Base-by-base conservation (phyloP, 345 rosid genomes). In the Aurinia saxatilis region DNA sequence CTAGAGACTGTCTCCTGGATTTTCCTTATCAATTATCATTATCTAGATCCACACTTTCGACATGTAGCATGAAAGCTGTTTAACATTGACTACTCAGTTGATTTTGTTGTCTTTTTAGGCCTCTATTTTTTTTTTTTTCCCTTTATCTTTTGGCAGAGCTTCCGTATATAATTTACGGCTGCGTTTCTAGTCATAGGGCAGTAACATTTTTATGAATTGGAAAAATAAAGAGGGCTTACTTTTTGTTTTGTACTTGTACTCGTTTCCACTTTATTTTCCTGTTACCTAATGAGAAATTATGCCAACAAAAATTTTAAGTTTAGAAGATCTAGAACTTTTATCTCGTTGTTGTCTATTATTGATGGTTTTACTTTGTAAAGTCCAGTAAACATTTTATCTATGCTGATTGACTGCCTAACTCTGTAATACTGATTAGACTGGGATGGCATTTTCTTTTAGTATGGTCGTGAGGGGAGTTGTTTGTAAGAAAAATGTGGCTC, bases 401-500 rank as follows among this genome's bases (percentile, higher is more conserved):
- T 52, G 50, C 37, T n/a, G 45, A 18, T 39, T 67, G 27, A 63
- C 29, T 41, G 49, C 49, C 51, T 58, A 66, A 48, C 54, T 49
- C 30, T 33, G 15, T 68, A 45, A 41, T 68, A 51, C 76, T 73
- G 57, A 82, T 57, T 59, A 45, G 56, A 53, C 57, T 78, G 52
- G 68, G 60, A 62, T 81, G 65, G 35, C 47, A 57, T 77, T 64
- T 62, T 74, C 16, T 42, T 62, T 40, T 73, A 91, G 98, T 75
- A 61, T 67, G 81, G 98, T 88, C 73, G 86, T 88, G 71, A 88
- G 78, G 80, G 96, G 98, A 72, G 95, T 91, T 73, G 96, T 88
- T 66, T 91, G 95, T 44, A 91, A 88, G 88, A 91, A 91, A 78
- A 91, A 91, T 42, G 95, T 91, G 68, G 96, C 98, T 63, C 96